These are phyloP conservation scores for Phialocephala subalpina DNA, from an alignment of 2,329 filamentous ascomycete species.

Conservation along the genomic window DNA sequence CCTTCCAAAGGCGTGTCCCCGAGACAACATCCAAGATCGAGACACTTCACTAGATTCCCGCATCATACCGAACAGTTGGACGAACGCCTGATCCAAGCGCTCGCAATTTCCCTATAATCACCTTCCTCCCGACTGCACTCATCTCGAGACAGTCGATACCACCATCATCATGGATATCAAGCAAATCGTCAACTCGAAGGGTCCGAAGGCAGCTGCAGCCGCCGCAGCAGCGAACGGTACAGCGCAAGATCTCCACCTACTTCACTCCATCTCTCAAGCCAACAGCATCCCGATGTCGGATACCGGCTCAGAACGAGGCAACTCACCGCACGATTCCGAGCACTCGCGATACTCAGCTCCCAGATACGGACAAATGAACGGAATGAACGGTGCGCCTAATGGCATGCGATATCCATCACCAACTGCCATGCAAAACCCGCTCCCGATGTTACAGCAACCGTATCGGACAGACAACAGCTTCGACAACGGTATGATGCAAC, in stretches of 20 bases:
- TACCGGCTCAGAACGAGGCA: constrained; percentile 44
- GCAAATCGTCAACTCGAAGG: constrained; percentile 47
- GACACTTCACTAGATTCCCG: constrained; percentile 33
- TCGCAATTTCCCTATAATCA: constrained; percentile 35
- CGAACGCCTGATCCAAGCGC: constrained; percentile 45
- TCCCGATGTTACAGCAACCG: constrained; percentile 45
- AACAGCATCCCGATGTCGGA: constrained; percentile 44
- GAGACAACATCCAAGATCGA: constrained; percentile 38
- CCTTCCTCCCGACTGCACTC: constrained; percentile 19
- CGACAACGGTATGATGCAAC: constrained; percentile 42
- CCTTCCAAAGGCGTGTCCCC: constrained; percentile 36
- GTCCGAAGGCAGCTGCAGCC: constrained; percentile 38
- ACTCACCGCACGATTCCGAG: constrained; percentile 46
- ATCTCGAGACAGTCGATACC: constrained; percentile 8
- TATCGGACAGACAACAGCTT: constrained; percentile 41
- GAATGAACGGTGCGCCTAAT: constrained; percentile 41
- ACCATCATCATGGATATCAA: constrained; percentile 46
- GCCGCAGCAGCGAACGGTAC: constrained; percentile 37
- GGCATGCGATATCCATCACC: constrained; percentile 46
- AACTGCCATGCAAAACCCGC: constrained; percentile 44
- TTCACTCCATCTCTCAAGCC: constrained; percentile 45
- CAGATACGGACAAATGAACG: constrained; percentile 40
- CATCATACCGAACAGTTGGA: constrained; percentile 37
- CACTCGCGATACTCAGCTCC: constrained; percentile 45
- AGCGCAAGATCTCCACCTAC: constrained; percentile 43